Base-by-base conservation (phyloP, 1,139 yeast species). In the Zygosaccharomyces sapae region DNA sequence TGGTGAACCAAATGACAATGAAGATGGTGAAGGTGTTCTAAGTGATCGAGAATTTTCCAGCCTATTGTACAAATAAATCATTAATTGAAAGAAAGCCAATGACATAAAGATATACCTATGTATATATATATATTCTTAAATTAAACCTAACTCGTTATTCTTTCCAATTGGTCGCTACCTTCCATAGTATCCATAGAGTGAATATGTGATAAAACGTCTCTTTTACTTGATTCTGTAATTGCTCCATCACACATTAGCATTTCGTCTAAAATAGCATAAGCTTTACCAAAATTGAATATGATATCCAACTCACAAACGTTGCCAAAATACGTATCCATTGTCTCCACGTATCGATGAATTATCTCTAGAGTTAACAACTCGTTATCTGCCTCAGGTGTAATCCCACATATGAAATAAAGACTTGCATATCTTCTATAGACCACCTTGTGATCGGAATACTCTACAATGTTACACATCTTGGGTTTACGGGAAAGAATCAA, bases 271-370 rank as follows among this genome's bases (percentile, higher is more conserved):
- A 92, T 83, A 67, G 87, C 86, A 65, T 92, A 92, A 0, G 97
- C 97, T 64, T 87, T 86, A 59, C 85, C 86, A 69, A 92, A 92
- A 58, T 95, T 95, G 76, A 92, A 92, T 45, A 92, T 92, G 53
- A 92, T 89, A 68, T 90, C 95, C 59, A 86, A 70, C 63, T 89
- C 97, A 69, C 96, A 86, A 18, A 92, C 98, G 63, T 89, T 92
- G n/a, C 97, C 97, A 63, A 87, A 92, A 57, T 89, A 81, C 61
- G 86, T 84, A 71, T 92, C 99, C 96, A 92, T 88, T 58, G 87
- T 89, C 67, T 94, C 98, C 43, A 92, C 99, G 64, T 83, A 94
- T 50, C 97, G 74, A 64, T 92, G 98, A 45, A 92, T 83, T 27
- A 86, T 74, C 61, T 94, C 98, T 51, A 94, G 73, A 1, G 95